A percentile compares a stretch with the other conserved stretches of the same genome.
Evolutionary conservation across 179 eudicot genomes (phyloP).

Genomic region (Spinacia oleracea): DNA sequence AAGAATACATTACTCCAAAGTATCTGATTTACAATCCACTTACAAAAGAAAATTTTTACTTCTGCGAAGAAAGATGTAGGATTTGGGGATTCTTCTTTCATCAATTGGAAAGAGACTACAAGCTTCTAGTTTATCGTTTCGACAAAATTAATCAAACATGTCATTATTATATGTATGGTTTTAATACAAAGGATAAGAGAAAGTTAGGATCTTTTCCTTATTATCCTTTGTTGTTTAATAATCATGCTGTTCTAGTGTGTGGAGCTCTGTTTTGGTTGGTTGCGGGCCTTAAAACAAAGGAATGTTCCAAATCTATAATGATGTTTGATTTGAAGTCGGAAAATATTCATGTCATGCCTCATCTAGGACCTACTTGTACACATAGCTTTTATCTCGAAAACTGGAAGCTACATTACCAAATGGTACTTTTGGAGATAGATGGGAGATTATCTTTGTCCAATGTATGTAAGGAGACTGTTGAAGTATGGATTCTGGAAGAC

Average conservation of each 20-base stretch:
- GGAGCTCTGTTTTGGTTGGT: conserved; percentile 13
- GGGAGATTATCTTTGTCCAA: conserved; percentile 7
- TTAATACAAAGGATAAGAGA: not conserved
- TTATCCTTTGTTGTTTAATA: not conserved
- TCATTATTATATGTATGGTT: conserved; percentile 1
- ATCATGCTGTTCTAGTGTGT: not conserved
- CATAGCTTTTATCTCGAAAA: not conserved
- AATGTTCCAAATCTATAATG: not conserved
- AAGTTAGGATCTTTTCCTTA: not conserved
- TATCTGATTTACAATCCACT: conserved; percentile 13
- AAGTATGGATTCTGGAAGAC: conserved; percentile 22
- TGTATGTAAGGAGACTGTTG: not conserved
- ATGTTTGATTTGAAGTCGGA: conserved; percentile 4
- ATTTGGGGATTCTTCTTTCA: conserved; percentile 20
- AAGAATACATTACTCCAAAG: not conserved
- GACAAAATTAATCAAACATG: not conserved
- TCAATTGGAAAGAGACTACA: conserved; percentile 4
- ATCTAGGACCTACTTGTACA: conserved; percentile 5
- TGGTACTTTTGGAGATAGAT: conserved; percentile 10
- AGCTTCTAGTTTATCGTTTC: not conserved
- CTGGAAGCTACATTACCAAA: not conserved
- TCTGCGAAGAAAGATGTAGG: not conserved
- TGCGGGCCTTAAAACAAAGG: not conserved
- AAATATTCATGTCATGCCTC: not conserved
- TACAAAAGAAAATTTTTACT: conserved; percentile 5